These are phyloP conservation scores for Platanthera guangdongensis DNA, from an alignment of 106 monocot genomes.

Conservation along the genomic window DNA sequence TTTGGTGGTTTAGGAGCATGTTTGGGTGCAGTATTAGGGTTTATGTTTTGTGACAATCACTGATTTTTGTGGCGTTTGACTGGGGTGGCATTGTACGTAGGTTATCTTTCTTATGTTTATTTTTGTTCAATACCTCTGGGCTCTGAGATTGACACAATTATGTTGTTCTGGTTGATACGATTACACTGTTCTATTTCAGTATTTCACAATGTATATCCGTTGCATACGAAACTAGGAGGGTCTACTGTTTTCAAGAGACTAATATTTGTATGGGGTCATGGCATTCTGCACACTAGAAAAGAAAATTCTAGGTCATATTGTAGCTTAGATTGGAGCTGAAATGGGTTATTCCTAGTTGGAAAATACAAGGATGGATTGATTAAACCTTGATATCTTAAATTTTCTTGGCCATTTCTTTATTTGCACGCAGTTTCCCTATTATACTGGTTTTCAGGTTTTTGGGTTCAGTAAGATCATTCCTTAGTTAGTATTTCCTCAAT, in stretches of 20 bases:
- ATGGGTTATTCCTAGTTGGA: not conserved
- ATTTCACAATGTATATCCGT: not conserved
- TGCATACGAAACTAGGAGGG: not conserved
- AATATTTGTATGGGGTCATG: not conserved
- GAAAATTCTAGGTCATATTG: not conserved
- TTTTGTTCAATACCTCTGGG: not conserved
- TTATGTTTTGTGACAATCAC: not conserved
- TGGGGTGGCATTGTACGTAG: not conserved
- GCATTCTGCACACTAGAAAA: not conserved
- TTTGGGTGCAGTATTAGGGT: slow-evolving; percentile 1
- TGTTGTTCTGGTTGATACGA: not conserved
- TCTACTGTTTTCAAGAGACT: not conserved
- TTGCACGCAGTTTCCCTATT: not conserved
- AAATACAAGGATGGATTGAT: not conserved
- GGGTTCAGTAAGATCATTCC: not conserved
- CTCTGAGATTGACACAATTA: not conserved
- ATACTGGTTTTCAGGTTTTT: not conserved
- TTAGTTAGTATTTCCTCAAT: not conserved
- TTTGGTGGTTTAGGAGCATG: not conserved
- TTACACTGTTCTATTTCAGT: not conserved
- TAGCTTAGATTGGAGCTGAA: not conserved
- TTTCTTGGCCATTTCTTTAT: not conserved
- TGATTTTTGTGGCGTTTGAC: not conserved
- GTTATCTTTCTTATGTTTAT: not conserved
- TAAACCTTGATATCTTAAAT: not conserved